A percentile compares a stretch with the other conserved stretches of the same genome.
These are phyloP conservation scores for Chlorella sp. DNA, from an alignment of 139 green algal species.

Conservation along the genomic window DNA sequence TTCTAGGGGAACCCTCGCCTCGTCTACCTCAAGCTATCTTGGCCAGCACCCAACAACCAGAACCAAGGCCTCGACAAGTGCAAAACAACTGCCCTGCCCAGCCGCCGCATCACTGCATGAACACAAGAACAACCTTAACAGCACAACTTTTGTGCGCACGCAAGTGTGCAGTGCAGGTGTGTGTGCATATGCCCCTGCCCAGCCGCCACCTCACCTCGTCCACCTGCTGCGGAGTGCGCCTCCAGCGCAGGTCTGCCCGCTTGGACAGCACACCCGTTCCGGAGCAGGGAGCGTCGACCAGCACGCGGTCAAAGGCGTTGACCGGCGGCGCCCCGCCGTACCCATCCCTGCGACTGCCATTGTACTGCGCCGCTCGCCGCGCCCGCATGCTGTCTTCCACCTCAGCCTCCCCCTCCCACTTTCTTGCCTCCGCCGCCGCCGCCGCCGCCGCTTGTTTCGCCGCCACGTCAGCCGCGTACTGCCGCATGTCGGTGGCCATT, in stretches of 20 bases:
- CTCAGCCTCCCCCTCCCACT: neutral
- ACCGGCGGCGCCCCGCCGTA: neutral
- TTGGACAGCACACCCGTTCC: conserved; percentile 89
- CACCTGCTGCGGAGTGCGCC: conserved; percentile 67
- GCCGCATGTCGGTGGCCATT: conserved; percentile 44
- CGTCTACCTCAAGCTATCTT: too few relatives aligned
- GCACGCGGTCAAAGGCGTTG: conserved; percentile 77
- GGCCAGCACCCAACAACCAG: too few relatives aligned
- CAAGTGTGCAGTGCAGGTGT: too few relatives aligned
- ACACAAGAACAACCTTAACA: too few relatives aligned
- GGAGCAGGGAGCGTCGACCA: conserved; percentile 93
- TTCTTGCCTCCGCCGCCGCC: neutral
- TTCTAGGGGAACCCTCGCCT: too few relatives aligned
- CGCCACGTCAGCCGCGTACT: conserved; percentile 5
- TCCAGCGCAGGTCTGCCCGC: conserved; percentile 90
- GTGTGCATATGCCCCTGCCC: too few relatives aligned
- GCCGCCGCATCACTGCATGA: conserved; percentile 46
- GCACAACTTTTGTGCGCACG: too few relatives aligned
- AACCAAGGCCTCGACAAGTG: too few relatives aligned
- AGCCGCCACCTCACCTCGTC: conserved; percentile 44
- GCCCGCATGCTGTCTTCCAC: neutral
- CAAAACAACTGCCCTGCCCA: too few relatives aligned
- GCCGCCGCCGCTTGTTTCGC: neutral
- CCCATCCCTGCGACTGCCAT: neutral
- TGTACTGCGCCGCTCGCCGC: neutral